Percentiles rank a stretch among this genome's conserved stretches.
Evolutionary conservation across 2,329 filamentous ascomycete species (phyloP).

Genomic region (Trichoderma sp.): DNA sequence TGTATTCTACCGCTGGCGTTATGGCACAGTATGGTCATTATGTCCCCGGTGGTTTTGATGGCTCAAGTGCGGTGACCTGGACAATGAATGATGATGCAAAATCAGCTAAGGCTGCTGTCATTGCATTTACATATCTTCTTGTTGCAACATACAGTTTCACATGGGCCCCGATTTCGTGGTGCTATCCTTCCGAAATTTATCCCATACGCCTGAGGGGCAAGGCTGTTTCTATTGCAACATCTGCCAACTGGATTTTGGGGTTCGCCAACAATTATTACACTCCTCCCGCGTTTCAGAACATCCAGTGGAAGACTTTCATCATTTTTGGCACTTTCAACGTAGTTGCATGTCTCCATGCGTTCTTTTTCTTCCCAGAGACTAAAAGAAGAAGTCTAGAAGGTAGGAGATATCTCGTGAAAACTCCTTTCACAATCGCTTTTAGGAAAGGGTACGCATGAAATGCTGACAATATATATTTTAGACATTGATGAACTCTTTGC

Average conservation of each 20-base stretch:
- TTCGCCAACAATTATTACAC: slow-evolving; percentile 31
- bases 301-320: not conserved
- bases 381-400: not conserved
- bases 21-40: slow-evolving; percentile 5
- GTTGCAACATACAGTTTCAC: slow-evolving; percentile 4
- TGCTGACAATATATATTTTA: not conserved
- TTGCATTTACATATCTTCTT: slow-evolving; percentile 2
- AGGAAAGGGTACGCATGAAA: too few species aligned
- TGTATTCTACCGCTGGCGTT: not conserved
- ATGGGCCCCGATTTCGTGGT: not conserved
- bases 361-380: not conserved
- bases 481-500: not conserved
- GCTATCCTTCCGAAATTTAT: slow-evolving; percentile 3
- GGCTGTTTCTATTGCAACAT: not conserved
- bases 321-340: not conserved
- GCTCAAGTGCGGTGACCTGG: not conserved
- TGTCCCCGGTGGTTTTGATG: not conserved
- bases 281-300: not conserved
- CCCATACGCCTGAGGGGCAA: not conserved
- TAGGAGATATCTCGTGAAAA: not conserved
- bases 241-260: not conserved
- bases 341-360: not conserved
- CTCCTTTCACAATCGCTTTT: too few species aligned
- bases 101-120: not conserved
- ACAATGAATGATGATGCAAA: not conserved